Conservation (phyloP, 2,329 filamentous ascomycete genomes). For the Colletotrichum orbiculare region DNA sequence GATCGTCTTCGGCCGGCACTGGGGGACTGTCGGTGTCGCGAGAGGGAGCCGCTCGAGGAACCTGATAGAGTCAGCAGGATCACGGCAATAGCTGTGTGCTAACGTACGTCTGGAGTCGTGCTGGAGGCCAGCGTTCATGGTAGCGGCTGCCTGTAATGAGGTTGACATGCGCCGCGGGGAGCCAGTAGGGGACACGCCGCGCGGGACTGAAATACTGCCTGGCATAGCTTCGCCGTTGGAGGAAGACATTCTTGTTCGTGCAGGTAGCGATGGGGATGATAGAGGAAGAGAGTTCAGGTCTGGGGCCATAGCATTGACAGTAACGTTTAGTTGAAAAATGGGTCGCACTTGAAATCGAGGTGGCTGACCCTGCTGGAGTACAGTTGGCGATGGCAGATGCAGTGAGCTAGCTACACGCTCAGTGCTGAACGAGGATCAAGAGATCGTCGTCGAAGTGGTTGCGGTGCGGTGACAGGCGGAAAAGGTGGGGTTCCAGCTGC, state of each 20-base stretch:
- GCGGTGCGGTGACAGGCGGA: slow-evolving; percentile 21
- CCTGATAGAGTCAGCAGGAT: slow-evolving; percentile 46
- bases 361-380: slow-evolving; percentile 1
- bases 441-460: slow-evolving; percentile 25
- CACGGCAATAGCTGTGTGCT: slow-evolving; percentile 8
- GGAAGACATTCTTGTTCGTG: slow-evolving; percentile 35
- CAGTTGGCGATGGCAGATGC: too few relatives aligned
- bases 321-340: not conserved
- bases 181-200: slow-evolving; percentile 65
- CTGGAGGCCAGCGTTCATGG: slow-evolving; percentile 81
- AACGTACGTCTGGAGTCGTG: slow-evolving; percentile 68
- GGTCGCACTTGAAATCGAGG: slow-evolving; percentile 3
- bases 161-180: slow-evolving; percentile 74
- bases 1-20: slow-evolving; percentile 71
- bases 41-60: slow-evolving; percentile 64
- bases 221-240: slow-evolving; percentile 36
- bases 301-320: slow-evolving; percentile 30
- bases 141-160: slow-evolving; percentile 80
- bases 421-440: slow-evolving; percentile 2
- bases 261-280: slow-evolving; percentile 26
- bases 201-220: slow-evolving; percentile 31
- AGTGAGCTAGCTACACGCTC: not conserved
- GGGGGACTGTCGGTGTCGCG: slow-evolving; percentile 57
- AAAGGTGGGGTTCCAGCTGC: slow-evolving; percentile 31
- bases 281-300: slow-evolving; percentile 36